These are phyloP conservation scores for Pseudopyricularia cyperi DNA, from an alignment of 2,329 filamentous ascomycete species.

Conservation along the genomic window DNA sequence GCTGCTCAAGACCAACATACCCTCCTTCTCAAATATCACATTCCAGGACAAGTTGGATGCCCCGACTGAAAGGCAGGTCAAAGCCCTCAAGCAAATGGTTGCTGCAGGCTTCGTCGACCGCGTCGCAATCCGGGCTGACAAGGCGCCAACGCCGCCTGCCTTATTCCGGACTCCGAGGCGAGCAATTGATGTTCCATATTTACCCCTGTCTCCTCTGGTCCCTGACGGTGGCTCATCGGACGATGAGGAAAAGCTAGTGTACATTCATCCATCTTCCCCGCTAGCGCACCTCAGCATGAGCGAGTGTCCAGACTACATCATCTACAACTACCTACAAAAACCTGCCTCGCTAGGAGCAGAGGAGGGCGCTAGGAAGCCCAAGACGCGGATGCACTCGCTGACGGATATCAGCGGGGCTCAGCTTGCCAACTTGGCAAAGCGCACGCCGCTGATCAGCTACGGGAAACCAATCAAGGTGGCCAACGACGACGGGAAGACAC, in stretches of 20 bases:
- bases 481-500: constrained; percentile 24
- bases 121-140: constrained; percentile 80
- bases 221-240: constrained; percentile 23
- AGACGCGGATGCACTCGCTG: constrained; percentile 79
- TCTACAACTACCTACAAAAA: constrained; percentile 78
- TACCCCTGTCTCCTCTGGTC: constrained; percentile 65
- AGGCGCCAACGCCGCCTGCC: constrained; percentile 61
- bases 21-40: constrained; percentile 44
- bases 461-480: constrained; percentile 75
- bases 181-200: constrained; percentile 86
- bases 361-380: constrained; percentile 25
- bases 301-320: constrained; percentile 75
- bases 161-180: constrained; percentile 57
- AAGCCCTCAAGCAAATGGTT: constrained; percentile 78
- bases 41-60: constrained; percentile 43
- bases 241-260: constrained; percentile 54
- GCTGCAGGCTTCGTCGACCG: constrained; percentile 91
- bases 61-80: constrained; percentile 55
- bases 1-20: constrained; percentile 64
- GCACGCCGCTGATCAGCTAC: constrained; percentile 71
- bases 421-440: constrained; percentile 66
- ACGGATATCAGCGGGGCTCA: constrained; percentile 66
- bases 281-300: constrained; percentile 55
- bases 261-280: constrained; percentile 74
- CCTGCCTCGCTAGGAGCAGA: constrained; percentile 27